Evolutionary conservation across 2,329 filamentous ascomycete genomes (phyloP), one percentile per base, ranked within the genome.

Genomic region (Penicillium janthinellum): DNA sequence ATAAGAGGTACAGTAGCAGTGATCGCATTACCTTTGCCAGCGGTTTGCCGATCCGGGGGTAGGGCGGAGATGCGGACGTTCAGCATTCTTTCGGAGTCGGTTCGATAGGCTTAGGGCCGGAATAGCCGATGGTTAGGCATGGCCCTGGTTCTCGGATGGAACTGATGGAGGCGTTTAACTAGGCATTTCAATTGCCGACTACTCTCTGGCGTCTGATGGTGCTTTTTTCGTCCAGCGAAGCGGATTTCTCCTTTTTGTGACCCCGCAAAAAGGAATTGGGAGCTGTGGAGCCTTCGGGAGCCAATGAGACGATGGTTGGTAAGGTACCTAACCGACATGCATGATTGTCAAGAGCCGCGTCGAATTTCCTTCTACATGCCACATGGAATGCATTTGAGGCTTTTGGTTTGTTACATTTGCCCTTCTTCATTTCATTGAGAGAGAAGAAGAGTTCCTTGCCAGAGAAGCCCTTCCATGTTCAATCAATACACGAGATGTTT

Each of bases 41-140:
- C 57, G 10, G 57, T 45, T 31, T 56, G 51, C 31, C 62, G 60
- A 57, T 64, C 53, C 3, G 55, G 38, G 11, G 62, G 56, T 10
- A 64, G 22, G 10, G 57, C 60, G 28, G 57, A 45, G 28, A 58
- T 56, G 38, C 62, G 62, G 35, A 64, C 54, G 31, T 64, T 63
- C 38, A 58, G 31, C 56, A 58, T 58, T 4, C 34, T 34, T 17
- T 35, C n/a, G 17, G 31, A 17, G 53, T 42, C 22, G 41, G 17
- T 31, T 28, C 31, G 42, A 17, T 22, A 20, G 22, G 49, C 45
- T 22, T 39, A 49, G 34, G 37, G 49, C 49, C 22, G 49, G 49
- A 38, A n/a, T n/a, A 28, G 49, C 12, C 15, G 39, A 39, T 38
- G 35, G 1, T 41, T 5, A 39, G 49, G 28, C 49, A 52, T 52